Base-by-base conservation (phyloP, 2,329 filamentous ascomycete genomes). In the Onygenales sp. region DNA sequence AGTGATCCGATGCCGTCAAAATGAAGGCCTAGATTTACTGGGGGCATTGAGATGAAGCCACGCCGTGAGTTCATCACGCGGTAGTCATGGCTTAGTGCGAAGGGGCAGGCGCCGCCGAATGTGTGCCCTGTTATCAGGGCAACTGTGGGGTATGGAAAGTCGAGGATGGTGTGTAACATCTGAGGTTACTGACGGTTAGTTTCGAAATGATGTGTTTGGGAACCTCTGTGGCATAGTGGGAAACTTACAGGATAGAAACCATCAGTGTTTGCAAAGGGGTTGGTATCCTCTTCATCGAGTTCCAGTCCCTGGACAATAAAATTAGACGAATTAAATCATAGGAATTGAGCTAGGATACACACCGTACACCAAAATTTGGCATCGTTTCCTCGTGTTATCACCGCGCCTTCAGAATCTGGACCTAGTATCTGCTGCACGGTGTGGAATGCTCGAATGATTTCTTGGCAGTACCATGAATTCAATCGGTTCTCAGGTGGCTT, bases 171-270 rank as follows among this genome's bases (percentile, higher is more conserved):
- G 31, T 74, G 71, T 11, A 77, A 64, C 3, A 77, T 64, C 63
- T 71, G 50, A 27, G 3, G 21, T 27, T 27, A 4, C 21, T 27
- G 21, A 4, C 4, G 21, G 21, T 27, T 27, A 27, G 21, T 27
- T 27, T 27, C 21, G 21, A 27, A 27, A 27, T 27, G 33, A 17
- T 34, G 13, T 14, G 11, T 7, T 27, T 17, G 13, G n/a, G 43
- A 6, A 9, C 7, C 9, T 32, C 34, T 52, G 59, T 65, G 65
- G 61, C 61, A 73, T 52, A 67, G 71, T 2, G 71, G 73, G 42
- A 67, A 71, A 45, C 74, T 72, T 17, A 81, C 80, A 51, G 82
- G 81, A 9, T 76, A 78, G 52, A 83, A 85, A 31, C 72, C 74
- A 59, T 77, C 81, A 13, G 73, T 72, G 40, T 85, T 82, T 66